Conservation (phyloP, 2,329 filamentous ascomycete species). For the Alternaria gaisen region DNA sequence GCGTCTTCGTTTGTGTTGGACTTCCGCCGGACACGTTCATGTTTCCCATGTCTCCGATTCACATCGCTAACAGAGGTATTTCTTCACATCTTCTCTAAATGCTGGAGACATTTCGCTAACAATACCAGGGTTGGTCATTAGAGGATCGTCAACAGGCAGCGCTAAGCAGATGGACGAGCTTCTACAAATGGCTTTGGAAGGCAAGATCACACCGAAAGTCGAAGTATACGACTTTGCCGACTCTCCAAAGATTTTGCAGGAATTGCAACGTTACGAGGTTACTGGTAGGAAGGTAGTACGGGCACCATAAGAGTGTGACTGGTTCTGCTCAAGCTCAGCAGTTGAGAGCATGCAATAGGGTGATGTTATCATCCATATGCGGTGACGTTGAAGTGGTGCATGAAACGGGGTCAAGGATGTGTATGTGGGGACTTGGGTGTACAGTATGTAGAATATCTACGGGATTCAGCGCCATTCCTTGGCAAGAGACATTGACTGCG, state of each 20-base stretch:
- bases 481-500: neutral
- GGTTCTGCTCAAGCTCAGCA: neutral
- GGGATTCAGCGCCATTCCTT: neutral
- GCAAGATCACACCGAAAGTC: slow-evolving; percentile 52
- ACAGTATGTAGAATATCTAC: neutral
- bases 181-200: slow-evolving; percentile 54
- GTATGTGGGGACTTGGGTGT: neutral
- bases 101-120: slow-evolving; percentile 2
- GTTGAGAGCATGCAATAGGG: slow-evolving; percentile 3
- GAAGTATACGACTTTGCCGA: slow-evolving; percentile 50
- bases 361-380: neutral
- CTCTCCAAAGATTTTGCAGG: slow-evolving; percentile 47
- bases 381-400: neutral
- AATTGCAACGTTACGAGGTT: slow-evolving; percentile 47
- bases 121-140: slow-evolving; percentile 52
- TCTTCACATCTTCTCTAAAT: neutral
- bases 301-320: slow-evolving; percentile 24
- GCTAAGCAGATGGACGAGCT: slow-evolving; percentile 58
- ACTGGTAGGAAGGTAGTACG: slow-evolving; percentile 49
- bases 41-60: slow-evolving; percentile 57
- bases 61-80: slow-evolving; percentile 57
- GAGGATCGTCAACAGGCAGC: slow-evolving; percentile 58
- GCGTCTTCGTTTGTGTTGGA: slow-evolving; percentile 59
- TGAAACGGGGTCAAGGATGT: neutral
- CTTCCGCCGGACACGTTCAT: slow-evolving; percentile 55